Evolutionary conservation across 1,284 basidiomycete species (phyloP).

Genomic region (Pterulicium gracile): DNA sequence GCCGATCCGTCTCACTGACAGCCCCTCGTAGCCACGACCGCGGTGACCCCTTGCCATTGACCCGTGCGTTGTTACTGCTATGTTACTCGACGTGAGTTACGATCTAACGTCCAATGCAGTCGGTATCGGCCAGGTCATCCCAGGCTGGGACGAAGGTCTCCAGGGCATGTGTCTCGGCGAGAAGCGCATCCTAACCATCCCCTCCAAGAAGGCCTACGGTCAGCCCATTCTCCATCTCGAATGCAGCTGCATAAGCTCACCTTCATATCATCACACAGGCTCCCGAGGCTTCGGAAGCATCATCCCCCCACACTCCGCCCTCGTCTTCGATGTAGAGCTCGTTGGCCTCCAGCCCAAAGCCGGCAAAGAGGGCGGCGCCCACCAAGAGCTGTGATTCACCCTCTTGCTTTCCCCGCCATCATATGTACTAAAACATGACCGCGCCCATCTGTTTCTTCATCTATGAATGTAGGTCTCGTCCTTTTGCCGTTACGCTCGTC

Average conservation of each 20-base stretch:
- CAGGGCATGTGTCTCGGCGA: constrained; percentile 83
- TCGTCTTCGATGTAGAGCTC: constrained; percentile 87
- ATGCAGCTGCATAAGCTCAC: too few relatives aligned
- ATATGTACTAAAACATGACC: too few relatives aligned
- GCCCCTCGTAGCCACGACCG: constrained; percentile 45
- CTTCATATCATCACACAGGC: constrained; percentile 39
- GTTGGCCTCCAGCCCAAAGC: constrained; percentile 33
- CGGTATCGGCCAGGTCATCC: constrained; percentile 72
- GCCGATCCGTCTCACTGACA: constrained; percentile 4
- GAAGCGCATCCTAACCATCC: constrained; percentile 87
- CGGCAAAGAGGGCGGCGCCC: too few relatives aligned
- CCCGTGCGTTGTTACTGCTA: constrained; percentile 32
- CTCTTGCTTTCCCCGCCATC: too few relatives aligned
- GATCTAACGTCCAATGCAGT: constrained; percentile 44
- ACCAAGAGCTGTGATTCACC: too few relatives aligned
- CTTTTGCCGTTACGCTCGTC: too few relatives aligned
- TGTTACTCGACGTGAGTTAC: constrained; percentile 4
- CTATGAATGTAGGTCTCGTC: too few relatives aligned
- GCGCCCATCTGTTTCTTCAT: too few relatives aligned
- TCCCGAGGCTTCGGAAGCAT: constrained; percentile 61
- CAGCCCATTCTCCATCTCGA: constrained; percentile 18
- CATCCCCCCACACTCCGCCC: constrained; percentile 77
- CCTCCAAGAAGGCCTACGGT: constrained; percentile 75
- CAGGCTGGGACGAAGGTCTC: constrained; percentile 75
- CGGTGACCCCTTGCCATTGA: constrained; percentile 54